Base-by-base conservation (phyloP, 2,329 filamentous ascomycete species). In the Metarhizium guizhouense region DNA sequence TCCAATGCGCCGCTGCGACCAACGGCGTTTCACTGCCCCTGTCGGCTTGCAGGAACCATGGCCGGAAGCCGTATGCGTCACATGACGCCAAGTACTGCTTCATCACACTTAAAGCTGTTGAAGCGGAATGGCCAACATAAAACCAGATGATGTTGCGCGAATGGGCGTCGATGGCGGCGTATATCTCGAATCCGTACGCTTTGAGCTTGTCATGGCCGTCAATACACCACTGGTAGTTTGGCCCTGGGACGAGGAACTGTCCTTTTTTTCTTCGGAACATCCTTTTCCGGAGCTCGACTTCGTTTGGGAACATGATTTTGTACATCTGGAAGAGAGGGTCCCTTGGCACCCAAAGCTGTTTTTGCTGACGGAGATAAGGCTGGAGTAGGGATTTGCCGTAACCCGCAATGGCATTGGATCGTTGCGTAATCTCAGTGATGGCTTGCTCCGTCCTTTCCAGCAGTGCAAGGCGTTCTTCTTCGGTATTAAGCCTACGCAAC, bases 61-160 rank as follows among this genome's bases (percentile, higher is more conserved):
- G 40, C 40, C 40, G 40, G 5, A 43, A 10, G 5, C 40, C 40
- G 11, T 54, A 54, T 20, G 51, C 45, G 20, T 54, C 25, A 49
- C 34, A 53, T 16, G 45, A 34, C 3, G 55, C 36, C 8, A 56
- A 43, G 34, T 56, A 56, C 45, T 56, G 45, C 42, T 56, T 56
- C 8, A 56, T 16, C 8, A 53, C 43, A 38, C 54, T 56, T 18
- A 56, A 49, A 48, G 54, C 32, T 14, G 50, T 56, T 42, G 32
- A 43, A 6, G 54, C 54, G 30, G 54, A 56, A 42, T 53, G 32
- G 11, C 54, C 20, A 34, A 52, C n/a, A n/a, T 43, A 57, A 45
- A 57, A 52, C 56, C 48, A 57, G 48, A 57, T 54, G n/a, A 57
- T 57, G 20, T 57, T 55, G 49, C 53, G 53, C 25, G 56, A 57